phyloP scores from a whole-genome alignment of 306 rosid genomes.

The Pterocarpus macrocarpus region DNA sequence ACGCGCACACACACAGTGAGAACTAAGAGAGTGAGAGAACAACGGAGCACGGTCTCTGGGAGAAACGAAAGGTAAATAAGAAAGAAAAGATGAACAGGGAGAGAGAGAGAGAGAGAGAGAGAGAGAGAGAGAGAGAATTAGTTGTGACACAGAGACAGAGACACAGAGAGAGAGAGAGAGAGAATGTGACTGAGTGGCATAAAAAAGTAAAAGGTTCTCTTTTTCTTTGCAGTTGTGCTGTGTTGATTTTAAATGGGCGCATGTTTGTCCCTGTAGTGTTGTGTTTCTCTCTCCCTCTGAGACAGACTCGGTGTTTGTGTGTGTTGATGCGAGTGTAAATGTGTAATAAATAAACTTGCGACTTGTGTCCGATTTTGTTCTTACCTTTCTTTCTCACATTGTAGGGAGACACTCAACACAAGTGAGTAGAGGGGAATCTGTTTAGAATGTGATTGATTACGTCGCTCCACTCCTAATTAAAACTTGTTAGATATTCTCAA shows the following conservation, averaged over 20 bases:
- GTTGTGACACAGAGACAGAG: no score
- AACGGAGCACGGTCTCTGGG: slow-evolving; percentile 28
- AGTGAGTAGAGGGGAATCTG: neutral
- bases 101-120: slow-evolving; percentile 6
- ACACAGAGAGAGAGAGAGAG: no score
- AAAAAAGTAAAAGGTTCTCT: slow-evolving; percentile 46
- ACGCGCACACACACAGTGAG: neutral
- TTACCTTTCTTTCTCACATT: neutral
- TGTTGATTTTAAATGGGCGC: slow-evolving; percentile 16
- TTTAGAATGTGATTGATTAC: neutral
- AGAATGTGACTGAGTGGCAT: no score
- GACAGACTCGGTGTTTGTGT: neutral
- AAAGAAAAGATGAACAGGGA: neutral
- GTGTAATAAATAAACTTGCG: neutral
- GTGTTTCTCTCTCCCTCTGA: neutral
- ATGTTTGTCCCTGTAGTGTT: slow-evolving; percentile 33
- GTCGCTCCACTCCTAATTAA: no score
- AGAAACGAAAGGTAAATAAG: neutral
- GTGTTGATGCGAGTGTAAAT: neutral
- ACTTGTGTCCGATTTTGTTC: slow-evolving; percentile 39
- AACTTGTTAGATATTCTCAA: no score
- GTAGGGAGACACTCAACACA: no score
- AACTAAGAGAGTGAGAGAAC: slow-evolving; percentile 11
- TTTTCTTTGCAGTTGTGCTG: neutral
- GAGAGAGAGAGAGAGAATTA: neutral